Percentiles rank a stretch among this genome's conserved stretches.
These are phyloP conservation scores for Shiraia bambusicola DNA, from an alignment of 2,329 filamentous ascomycete genomes.

Conservation along the genomic window DNA sequence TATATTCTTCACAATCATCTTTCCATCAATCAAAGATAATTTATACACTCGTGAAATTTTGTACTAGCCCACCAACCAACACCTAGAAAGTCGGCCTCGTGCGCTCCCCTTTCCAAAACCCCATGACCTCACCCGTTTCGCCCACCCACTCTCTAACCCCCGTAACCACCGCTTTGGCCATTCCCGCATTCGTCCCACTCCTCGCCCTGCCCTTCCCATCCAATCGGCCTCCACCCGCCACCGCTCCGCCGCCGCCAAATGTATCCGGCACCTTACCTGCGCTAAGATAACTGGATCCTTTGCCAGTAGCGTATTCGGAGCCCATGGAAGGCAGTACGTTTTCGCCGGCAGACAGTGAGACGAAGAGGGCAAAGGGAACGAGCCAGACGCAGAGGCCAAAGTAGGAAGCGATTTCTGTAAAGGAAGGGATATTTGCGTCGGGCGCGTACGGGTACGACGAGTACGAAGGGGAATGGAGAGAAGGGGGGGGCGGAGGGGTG, in stretches of 20 bases:
- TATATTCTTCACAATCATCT: too few relatives aligned
- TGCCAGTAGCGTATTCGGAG: slow-evolving; percentile 67
- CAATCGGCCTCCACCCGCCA: slow-evolving; percentile 16
- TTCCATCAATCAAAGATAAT: too few relatives aligned
- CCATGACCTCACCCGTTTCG: slow-evolving; percentile 62
- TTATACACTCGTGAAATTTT: slow-evolving; percentile 13
- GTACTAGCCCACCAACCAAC: slow-evolving; percentile 1
- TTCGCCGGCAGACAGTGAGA: slow-evolving; percentile 89
- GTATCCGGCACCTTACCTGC: slow-evolving; percentile 44
- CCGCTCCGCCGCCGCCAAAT: slow-evolving; percentile 30
- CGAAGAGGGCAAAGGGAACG: slow-evolving; percentile 91
- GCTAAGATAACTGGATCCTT: slow-evolving; percentile 53
- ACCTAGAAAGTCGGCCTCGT: slow-evolving; percentile 48
- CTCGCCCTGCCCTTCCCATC: slow-evolving; percentile 45
- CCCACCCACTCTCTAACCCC: slow-evolving; percentile 67
- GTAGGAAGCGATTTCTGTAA: slow-evolving; percentile 93
- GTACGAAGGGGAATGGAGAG: slow-evolving; percentile 56
- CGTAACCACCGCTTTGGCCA: slow-evolving; percentile 61
- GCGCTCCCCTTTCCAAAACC: slow-evolving; percentile 61
- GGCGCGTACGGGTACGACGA: slow-evolving; percentile 60
- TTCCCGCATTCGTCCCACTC: slow-evolving; percentile 56
- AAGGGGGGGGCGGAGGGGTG: slow-evolving; percentile 52
- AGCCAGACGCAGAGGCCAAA: slow-evolving; percentile 97
- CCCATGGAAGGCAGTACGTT: slow-evolving; percentile 94
- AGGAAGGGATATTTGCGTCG: slow-evolving; percentile 69